phyloP scores from a whole-genome alignment of 192 early-diverging fungal species.

The Linnemannia elongata region DNA sequence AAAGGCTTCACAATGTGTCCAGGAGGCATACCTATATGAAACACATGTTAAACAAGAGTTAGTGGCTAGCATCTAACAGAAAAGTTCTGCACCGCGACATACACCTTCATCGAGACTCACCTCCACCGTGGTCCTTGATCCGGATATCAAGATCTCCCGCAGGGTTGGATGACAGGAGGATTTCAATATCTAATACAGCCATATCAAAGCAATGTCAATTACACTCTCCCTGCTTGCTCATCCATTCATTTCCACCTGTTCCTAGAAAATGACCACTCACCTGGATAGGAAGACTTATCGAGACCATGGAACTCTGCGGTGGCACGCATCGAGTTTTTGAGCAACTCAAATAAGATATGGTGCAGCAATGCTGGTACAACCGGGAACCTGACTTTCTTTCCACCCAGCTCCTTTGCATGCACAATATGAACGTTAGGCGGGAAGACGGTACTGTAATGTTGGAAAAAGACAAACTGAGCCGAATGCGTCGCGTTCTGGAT shows the following conservation, averaged over 20 bases:
- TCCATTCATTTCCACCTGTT: background rate
- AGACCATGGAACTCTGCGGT: constrained; percentile 84
- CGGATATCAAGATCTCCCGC: constrained; percentile 31
- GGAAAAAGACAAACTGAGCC: constrained; percentile 56
- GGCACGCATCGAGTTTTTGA: constrained; percentile 92
- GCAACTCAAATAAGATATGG: constrained; percentile 91
- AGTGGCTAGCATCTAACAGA: no score
- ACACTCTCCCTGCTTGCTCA: background rate
- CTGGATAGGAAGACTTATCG: constrained; percentile 60
- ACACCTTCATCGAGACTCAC: background rate
- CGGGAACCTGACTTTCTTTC: constrained; percentile 48
- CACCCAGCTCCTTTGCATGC: constrained; percentile 47
- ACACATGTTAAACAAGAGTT: no score
- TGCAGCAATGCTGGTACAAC: constrained; percentile 69
- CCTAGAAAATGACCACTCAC: background rate
- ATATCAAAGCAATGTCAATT: background rate
- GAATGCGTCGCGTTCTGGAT: constrained; percentile 45
- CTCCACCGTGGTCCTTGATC: constrained; percentile 50
- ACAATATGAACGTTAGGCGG: constrained; percentile 49
- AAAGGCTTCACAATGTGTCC: constrained; percentile 23
- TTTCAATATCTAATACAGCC: constrained; percentile 23
- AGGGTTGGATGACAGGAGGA: constrained; percentile 20
- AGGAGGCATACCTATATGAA: constrained; percentile 30
- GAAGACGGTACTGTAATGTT: constrained; percentile 50
- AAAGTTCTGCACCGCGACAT: no score